Evolutionary conservation across 2,329 filamentous ascomycete genomes (phyloP).

Genomic region (Pyrenophora teres): DNA sequence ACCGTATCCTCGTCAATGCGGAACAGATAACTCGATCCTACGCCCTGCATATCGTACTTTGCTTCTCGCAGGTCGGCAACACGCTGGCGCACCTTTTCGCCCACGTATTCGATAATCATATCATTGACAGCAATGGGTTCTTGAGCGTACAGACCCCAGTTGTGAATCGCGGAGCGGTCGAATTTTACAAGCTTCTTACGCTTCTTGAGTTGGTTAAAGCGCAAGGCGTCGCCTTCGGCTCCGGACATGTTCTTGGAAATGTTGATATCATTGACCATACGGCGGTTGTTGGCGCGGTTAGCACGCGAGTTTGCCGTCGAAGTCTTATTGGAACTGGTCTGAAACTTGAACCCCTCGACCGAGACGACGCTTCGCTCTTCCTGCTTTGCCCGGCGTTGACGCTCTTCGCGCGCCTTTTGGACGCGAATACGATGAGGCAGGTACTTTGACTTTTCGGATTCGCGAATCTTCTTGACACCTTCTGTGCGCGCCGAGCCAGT

Average conservation of each 20-base stretch:
- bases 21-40: conserved; percentile 97
- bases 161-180: conserved; percentile 95
- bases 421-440: conserved; percentile 97
- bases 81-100: conserved; percentile 94
- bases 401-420: conserved; percentile 85
- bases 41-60: conserved; percentile 91
- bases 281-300: conserved; percentile 93
- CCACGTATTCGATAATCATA: conserved; percentile 99
- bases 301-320: conserved; percentile 90
- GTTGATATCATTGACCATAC: conserved; percentile 91
- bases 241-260: conserved; percentile 78
- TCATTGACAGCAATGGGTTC: conserved; percentile 97
- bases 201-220: conserved; percentile 99
- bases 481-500: conserved; percentile 90
- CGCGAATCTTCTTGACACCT: conserved; percentile 91
- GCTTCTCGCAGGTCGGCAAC: conserved; percentile 96
- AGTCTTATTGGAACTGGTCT: conserved; percentile 72
- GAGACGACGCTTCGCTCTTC: conserved; percentile 52
- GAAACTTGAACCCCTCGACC: conserved; percentile 60
- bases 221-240: conserved; percentile 83
- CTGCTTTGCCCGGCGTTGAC: conserved; percentile 75
- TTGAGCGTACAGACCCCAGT: conserved; percentile 97
- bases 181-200: conserved; percentile 99
- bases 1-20: conserved; percentile 97
- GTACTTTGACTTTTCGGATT: conserved; percentile 98